phyloP scores from a whole-genome alignment of 176 grass and related monocot genomes.

The Carex parvula region DNA sequence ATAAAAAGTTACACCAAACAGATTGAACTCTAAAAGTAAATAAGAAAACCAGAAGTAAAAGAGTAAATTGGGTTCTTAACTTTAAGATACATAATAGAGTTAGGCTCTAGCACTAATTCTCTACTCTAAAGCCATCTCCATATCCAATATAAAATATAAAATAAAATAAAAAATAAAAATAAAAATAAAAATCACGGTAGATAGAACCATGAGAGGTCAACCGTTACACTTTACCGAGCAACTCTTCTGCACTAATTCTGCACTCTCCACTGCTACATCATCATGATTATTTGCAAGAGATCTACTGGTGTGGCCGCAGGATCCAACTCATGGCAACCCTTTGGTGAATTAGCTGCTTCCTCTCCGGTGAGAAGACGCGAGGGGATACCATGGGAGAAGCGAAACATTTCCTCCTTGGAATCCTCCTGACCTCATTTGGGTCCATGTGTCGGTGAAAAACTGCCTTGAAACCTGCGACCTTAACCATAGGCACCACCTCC shows the following conservation, averaged over 20 bases:
- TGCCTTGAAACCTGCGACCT: constrained; percentile 64
- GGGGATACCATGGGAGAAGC: constrained; percentile 71
- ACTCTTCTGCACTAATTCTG: constrained; percentile 14
- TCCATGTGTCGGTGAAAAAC: constrained; percentile 46
- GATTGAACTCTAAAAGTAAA: constrained; percentile 19
- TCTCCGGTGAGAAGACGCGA: constrained; percentile 59
- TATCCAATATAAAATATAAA: constrained; percentile 21
- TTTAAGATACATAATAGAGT: constrained; percentile 28
- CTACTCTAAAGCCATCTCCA: constrained; percentile 21
- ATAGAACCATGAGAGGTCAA: constrained; percentile 15
- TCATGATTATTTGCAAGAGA: constrained; percentile 63
- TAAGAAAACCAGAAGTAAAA: not conserved
- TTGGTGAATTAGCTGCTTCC: constrained; percentile 52
- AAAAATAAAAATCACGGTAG: constrained; percentile 28
- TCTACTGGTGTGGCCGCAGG: constrained; percentile 59
- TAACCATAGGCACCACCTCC: constrained; percentile 43
- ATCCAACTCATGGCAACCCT: constrained; percentile 69
- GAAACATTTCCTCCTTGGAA: constrained; percentile 70
- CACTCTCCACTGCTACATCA: constrained; percentile 18
- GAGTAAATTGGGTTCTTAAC: constrained; percentile 7
- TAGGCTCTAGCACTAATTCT: constrained; percentile 25
- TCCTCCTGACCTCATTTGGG: constrained; percentile 35
- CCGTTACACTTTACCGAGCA: constrained; percentile 2
- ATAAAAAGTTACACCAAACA: constrained; percentile 28
- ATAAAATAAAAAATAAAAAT: constrained; percentile 18